phyloP scores from a whole-genome alignment of 164 flowering plant genomes.

The Chloranthus sessilifolius region DNA sequence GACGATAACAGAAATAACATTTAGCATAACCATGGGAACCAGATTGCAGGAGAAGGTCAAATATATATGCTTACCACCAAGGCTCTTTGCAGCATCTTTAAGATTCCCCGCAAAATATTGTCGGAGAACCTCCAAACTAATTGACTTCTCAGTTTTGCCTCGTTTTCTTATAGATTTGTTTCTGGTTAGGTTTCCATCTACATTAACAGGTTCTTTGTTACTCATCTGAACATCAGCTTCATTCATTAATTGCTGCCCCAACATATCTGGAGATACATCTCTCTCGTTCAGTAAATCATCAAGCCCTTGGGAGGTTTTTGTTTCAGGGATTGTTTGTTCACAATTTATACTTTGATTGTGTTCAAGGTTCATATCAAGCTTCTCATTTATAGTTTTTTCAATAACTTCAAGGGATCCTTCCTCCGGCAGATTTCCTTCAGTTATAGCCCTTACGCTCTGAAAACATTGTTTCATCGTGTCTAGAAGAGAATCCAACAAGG shows the following conservation, averaged over 20 bases:
- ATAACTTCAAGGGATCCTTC: constrained; percentile 49
- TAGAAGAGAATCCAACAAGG: constrained; percentile 54
- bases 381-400: constrained; percentile 31
- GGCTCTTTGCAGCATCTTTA: constrained; percentile 95
- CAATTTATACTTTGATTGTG: neutral
- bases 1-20: too few relatives aligned
- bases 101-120: constrained; percentile 95
- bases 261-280: constrained; percentile 14
- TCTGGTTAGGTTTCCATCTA: constrained; percentile 15
- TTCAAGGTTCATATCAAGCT: constrained; percentile 19
- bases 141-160: constrained; percentile 82
- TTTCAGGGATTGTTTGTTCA: constrained; percentile 17
- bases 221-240: constrained; percentile 19
- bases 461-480: constrained; percentile 65
- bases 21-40: neutral
- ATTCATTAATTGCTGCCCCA: constrained; percentile 19
- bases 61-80: constrained; percentile 59
- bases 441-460: constrained; percentile 59
- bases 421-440: constrained; percentile 47
- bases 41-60: neutral
- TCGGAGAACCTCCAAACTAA: constrained; percentile 88
- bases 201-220: constrained; percentile 13
- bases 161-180: constrained; percentile 53
- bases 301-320: constrained; percentile 17
- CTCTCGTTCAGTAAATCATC: constrained; percentile 24